phyloP scores from a whole-genome alignment of 116 monocot species.

The Phalaenopsis hybrid region DNA sequence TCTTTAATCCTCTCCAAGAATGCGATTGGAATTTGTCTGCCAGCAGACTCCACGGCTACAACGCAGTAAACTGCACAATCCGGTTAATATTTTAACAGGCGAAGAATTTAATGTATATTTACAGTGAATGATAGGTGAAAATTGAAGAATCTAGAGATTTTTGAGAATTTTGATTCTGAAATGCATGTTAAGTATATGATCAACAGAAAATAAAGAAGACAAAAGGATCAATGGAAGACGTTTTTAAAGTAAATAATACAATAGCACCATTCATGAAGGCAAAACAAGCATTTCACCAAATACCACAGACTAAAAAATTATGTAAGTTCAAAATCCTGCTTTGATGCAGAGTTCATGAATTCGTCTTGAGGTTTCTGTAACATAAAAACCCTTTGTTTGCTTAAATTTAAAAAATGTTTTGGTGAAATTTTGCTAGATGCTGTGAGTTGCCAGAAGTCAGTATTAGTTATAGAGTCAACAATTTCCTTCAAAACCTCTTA shows the following conservation, averaged over 20 bases:
- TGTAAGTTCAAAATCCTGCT: background rate
- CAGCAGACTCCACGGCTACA: slow-evolving; percentile 64
- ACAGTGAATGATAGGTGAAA: background rate
- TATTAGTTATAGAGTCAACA: background rate
- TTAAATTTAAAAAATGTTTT: background rate
- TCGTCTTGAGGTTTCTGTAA: background rate
- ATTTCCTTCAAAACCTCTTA: background rate
- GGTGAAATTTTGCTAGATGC: background rate
- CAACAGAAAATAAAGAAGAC: background rate
- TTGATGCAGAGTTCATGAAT: background rate
- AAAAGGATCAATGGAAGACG: background rate
- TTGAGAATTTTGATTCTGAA: background rate
- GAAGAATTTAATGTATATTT: background rate
- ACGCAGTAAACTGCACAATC: slow-evolving; percentile 67
- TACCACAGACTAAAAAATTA: background rate
- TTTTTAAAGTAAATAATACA: background rate
- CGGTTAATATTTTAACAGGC: background rate
- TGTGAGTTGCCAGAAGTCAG: background rate
- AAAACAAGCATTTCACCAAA: background rate
- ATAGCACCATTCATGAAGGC: background rate
- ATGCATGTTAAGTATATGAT: background rate
- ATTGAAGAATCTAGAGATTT: background rate
- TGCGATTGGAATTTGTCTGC: slow-evolving; percentile 69
- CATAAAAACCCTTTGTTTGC: background rate
- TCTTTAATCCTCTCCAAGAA: slow-evolving; percentile 79